Percentiles rank a stretch among this genome's conserved stretches.
phyloP scores from a whole-genome alignment of 768 basidiomycete species.

The Rhizopogon vinicolor region DNA sequence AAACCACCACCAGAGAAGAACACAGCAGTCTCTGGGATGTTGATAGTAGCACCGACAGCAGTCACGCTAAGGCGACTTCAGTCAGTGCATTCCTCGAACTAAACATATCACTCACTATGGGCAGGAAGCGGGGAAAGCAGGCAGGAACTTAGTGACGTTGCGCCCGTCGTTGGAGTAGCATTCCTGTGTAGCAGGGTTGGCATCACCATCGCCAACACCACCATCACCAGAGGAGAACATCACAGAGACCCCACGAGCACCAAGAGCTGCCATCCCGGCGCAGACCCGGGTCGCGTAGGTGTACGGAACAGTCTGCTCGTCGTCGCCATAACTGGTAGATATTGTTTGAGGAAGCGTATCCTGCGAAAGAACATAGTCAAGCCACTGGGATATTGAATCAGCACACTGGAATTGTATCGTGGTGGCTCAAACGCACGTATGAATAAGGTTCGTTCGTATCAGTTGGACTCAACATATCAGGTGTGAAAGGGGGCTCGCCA shows the following conservation, averaged over 20 bases:
- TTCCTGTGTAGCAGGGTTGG: slow-evolving; percentile 46
- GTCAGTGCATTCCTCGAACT: not conserved
- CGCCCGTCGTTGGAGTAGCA: slow-evolving; percentile 59
- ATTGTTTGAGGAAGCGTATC: slow-evolving; percentile 51
- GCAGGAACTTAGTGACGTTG: slow-evolving; percentile 51
- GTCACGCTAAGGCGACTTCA: slow-evolving; percentile 47
- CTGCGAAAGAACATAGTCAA: slow-evolving; percentile 49
- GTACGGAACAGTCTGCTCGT: slow-evolving; percentile 68
- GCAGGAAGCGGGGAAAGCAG: slow-evolving; percentile 58
- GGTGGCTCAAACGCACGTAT: slow-evolving; percentile 26
- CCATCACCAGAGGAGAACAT: slow-evolving; percentile 63
- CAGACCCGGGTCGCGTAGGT: slow-evolving; percentile 58
- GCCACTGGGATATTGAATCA: slow-evolving; percentile 41
- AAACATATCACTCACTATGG: slow-evolving; percentile 38
- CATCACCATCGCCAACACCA: slow-evolving; percentile 66
- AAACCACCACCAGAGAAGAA: slow-evolving; percentile 73
- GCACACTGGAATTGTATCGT: not conserved
- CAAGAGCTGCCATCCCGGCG: slow-evolving; percentile 56
- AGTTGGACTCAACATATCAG: slow-evolving; percentile 37
- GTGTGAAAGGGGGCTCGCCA: slow-evolving; percentile 55
- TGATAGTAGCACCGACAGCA: slow-evolving; percentile 60
- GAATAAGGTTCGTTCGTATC: slow-evolving; percentile 49
- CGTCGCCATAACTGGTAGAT: slow-evolving; percentile 70
- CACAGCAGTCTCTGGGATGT: slow-evolving; percentile 57
- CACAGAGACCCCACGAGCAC: slow-evolving; percentile 63